Percentiles rank a stretch among this genome's conserved stretches.
These are phyloP conservation scores for Massariosphaeria phaeospora DNA, from an alignment of 495 filamentous ascomycete species.

Conservation along the genomic window DNA sequence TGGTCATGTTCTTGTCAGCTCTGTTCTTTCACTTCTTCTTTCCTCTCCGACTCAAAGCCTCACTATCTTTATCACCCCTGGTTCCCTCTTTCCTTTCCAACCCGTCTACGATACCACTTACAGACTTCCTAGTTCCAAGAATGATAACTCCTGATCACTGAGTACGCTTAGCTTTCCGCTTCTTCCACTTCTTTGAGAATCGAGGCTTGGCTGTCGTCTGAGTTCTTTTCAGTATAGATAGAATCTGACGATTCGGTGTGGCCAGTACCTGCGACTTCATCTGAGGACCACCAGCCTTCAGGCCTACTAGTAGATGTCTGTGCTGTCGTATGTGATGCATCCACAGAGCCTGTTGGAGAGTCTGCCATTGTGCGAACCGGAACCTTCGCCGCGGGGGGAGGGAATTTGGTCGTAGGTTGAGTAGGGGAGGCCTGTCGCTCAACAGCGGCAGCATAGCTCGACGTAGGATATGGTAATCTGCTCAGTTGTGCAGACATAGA, in stretches of 20 bases:
- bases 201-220: constrained; percentile 4
- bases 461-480: constrained; percentile 16
- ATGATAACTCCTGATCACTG: constrained; percentile 14
- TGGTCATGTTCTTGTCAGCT: background rate
- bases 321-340: constrained; percentile 17
- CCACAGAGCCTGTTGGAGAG: constrained; percentile 5
- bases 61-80: constrained; percentile 3
- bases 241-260: too few species aligned
- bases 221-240: too few species aligned
- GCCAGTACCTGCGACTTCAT: constrained; percentile 27
- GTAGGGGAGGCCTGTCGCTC: constrained; percentile 12
- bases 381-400: constrained; percentile 3
- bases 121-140: constrained; percentile 13
- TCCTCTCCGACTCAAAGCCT: background rate
- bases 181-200: constrained; percentile 3
- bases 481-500: background rate
- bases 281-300: constrained; percentile 33
- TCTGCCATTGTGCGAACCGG: background rate
- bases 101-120: constrained; percentile 13
- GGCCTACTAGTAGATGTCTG: constrained; percentile 23
- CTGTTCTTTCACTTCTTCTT: background rate
- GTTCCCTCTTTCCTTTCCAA: constrained; percentile 11
- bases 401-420: constrained; percentile 3
- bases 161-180: constrained; percentile 11
- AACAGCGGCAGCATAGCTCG: constrained; percentile 8